phyloP scores from a whole-genome alignment of 2,329 filamentous ascomycete genomes.

The Fusarium sp. region DNA sequence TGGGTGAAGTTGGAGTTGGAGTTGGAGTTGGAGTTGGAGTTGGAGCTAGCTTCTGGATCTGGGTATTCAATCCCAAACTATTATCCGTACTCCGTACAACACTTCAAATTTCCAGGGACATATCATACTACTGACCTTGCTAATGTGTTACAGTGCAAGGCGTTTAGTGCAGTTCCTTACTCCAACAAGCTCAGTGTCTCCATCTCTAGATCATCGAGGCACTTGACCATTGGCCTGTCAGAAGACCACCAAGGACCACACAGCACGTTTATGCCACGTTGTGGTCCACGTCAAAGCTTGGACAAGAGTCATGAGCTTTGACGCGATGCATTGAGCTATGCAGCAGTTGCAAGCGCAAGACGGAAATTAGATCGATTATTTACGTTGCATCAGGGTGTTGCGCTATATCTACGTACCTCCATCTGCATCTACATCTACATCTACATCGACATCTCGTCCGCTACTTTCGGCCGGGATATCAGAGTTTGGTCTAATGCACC shows the following conservation, averaged over 20 bases:
- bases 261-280: conserved; percentile 36
- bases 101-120: too few relatives aligned
- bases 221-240: not conserved
- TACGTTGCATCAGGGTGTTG: conserved; percentile 22
- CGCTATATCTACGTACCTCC: not conserved
- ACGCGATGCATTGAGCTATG: conserved; percentile 19
- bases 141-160: too few relatives aligned
- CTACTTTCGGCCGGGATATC: conserved; percentile 34
- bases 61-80: not conserved
- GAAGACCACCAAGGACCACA: not conserved
- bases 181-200: not conserved
- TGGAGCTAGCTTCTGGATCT: conserved; percentile 16
- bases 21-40: conserved; percentile 15
- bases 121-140: too few relatives aligned
- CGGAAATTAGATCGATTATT: conserved; percentile 22
- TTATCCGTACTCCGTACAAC: too few relatives aligned
- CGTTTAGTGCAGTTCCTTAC: not conserved
- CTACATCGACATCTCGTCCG: conserved; percentile 5
- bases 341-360: conserved; percentile 9
- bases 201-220: not conserved
- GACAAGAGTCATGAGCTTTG: conserved; percentile 17
- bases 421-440: not conserved
- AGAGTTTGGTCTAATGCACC: conserved; percentile 37
- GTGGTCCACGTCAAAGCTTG: conserved; percentile 21
- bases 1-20: conserved; percentile 8